Evolutionary conservation across 345 rosid species (phyloP).

Genomic region (Ailanthus altissimus): DNA sequence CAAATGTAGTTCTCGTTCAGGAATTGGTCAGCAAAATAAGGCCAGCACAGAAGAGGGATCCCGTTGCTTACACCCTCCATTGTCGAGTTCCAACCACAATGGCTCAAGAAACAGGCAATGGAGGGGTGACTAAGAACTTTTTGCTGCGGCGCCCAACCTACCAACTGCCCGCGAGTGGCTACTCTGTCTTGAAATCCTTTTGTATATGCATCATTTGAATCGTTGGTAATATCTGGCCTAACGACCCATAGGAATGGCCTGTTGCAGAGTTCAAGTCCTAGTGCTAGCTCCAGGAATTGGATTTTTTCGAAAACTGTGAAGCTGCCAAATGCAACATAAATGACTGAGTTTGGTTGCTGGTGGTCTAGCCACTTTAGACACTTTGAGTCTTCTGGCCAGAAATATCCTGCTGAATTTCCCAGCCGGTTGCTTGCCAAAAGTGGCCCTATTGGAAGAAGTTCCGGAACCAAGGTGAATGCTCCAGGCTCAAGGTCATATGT

Average conservation of each 20-base stretch:
- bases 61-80: conserved; percentile 57
- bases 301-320: conserved; percentile 24
- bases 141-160: conserved; percentile 50
- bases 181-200: conserved; percentile 15
- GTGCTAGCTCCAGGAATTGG: conserved; percentile 40
- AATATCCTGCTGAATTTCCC: conserved; percentile 30
- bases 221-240: conserved; percentile 22
- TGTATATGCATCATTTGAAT: conserved; percentile 9
- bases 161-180: conserved; percentile 21
- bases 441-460: conserved; percentile 40
- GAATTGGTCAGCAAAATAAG: conserved; percentile 54
- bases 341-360: conserved; percentile 32
- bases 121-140: conserved; percentile 37
- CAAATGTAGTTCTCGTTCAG: conserved; percentile 43
- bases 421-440: conserved; percentile 21
- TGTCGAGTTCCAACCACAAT: conserved; percentile 68
- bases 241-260: conserved; percentile 26
- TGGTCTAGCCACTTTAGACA: conserved; percentile 42
- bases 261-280: conserved; percentile 35
- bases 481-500: conserved; percentile 39
- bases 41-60: conserved; percentile 56
- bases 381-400: conserved; percentile 35
- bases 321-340: conserved; percentile 51
- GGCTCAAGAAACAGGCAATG: conserved; percentile 51
- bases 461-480: conserved; percentile 19